Evolutionary conservation across 352 stramenopile genomes (phyloP), one percentile per base, ranked within the genome.

Genomic region (Pythium pyrilobum): DNA sequence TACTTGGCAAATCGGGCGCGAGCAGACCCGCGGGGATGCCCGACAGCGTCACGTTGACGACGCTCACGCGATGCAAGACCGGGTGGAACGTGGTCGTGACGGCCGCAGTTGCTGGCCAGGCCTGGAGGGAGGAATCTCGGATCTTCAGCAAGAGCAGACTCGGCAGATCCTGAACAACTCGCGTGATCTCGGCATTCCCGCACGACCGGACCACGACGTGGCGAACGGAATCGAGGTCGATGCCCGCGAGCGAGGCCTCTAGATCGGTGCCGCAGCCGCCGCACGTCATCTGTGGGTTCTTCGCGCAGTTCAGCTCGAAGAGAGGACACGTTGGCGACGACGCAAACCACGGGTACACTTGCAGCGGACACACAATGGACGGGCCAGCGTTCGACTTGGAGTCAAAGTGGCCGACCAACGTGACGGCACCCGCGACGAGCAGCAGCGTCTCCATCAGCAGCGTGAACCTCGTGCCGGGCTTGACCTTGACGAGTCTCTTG

Each of bases 1-100:
- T 48, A 6, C 20, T 9, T 3, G 53, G 52, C 18, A 59, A 63
- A 27, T 59, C 52, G 31, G 9, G 18, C 12, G 39, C 39, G 5
- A 59, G 44, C 8, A 64, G 25, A 3, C 47, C 59, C 18, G 16
- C 27, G 3, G 59, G 59, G 27, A 61, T 3, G 16, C 53, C 32
- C 1, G 32, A 13, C 37, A 67, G 38, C 2, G 52, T 46, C 4
- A 66, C 52, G 36, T 67, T 59, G 33, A 63, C 41, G 11, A 33
- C 31, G 3, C 39, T 32, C 25, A 67, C 54, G 10, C 29, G 37
- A 28, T n/a, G 40, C 23, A 62, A 34, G 12, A 36, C 24, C n/a
- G 45, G 39, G 38, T 67, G 59, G 27, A 21, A 44, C 2, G 13
- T 41, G 0, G 44, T 33, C 3, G 44, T 46, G n/a, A 67, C 18